Evolutionary conservation across 805 yeast genomes (phyloP), one percentile per base, ranked within the genome.

Genomic region (Wickerhamomyces pijperi): DNA sequence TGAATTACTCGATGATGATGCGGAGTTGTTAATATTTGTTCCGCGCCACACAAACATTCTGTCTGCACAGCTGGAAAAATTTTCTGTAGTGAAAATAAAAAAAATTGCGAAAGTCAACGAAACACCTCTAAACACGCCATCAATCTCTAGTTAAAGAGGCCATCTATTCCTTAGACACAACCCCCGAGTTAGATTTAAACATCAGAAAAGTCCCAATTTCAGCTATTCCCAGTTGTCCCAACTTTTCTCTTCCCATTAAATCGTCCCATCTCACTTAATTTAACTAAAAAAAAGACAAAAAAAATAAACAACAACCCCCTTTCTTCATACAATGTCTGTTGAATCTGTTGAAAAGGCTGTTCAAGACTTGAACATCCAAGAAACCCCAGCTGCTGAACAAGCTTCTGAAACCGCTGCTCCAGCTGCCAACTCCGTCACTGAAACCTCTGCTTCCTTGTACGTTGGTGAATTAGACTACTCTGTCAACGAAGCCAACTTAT

Each of bases 401-500:
- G 56, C 56, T 28, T 54, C 57, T 39, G 20, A 31, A 31, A 19
- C 35, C n/a, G 15, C 42, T 21, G 50, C 47, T 38, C 48, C 43
- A 53, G 46, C 41, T 39, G 14, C 29, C 29, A 48, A 59, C 42
- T 63, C 54, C 33, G 54, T 51, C 39, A 68, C 76, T 40, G 80
- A 74, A 56, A 64, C 74, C 44, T 69, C 82, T 44, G 92, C 92
- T 48, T 86, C 97, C 36, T 78, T 92, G 55, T 92, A 92, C 68
- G 97, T 92, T 59, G 97, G 98, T 59, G 98, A 92, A 70, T 78
- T 92, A 56, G 94, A 85, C 64, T 84, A 88, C 48, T 63, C 82
- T 35, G 95, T 92, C 53, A 83, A 86, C 54, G 98, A 92, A 74
- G 95, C 97, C 45, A 73, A 82, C 55, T 77, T 92, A 59, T 92